phyloP scores from a whole-genome alignment of 129 eudicot genomes.

The sunflower (Helianthus annuus) region HanXRQr2.0-SUNRISE NC_035442.2:4565393-4565892 shows the following conservation, averaged over 20 bases:
- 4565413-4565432: neutral
- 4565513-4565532: neutral
- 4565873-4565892: neutral
- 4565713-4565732: constrained; percentile 89
- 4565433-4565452: neutral
- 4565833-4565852: neutral
- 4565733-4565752: constrained; percentile 99
- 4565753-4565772: constrained; percentile 83
- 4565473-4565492: neutral
- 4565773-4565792: constrained; percentile 47
- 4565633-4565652: constrained; percentile 57
- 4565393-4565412: no score
- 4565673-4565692: constrained; percentile 95
- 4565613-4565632: neutral
- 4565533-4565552: neutral
- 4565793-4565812: neutral
- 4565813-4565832: neutral
- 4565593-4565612: neutral
- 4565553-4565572: neutral
- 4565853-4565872: neutral
- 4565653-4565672: constrained; percentile 84
- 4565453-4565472: neutral
- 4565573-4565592: no score
- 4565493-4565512: neutral
- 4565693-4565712: constrained; percentile 91